A percentile compares a stretch with the other conserved stretches of the same genome.
phyloP scores from a whole-genome alignment of 352 stramenopile genomes.

The Pythium coloratum region DNA sequence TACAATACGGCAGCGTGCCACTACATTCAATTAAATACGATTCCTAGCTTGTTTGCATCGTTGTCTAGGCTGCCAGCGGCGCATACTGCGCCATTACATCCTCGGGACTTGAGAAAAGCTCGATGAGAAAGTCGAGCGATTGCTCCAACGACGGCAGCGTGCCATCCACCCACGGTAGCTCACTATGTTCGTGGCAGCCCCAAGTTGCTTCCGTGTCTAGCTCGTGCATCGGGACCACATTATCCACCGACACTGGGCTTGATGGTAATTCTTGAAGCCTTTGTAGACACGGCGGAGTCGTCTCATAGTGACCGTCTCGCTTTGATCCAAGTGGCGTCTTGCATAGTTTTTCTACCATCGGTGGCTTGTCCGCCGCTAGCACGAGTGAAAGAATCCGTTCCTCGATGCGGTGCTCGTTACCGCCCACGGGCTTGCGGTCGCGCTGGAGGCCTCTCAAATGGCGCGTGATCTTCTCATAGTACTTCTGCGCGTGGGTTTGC shows the following conservation, averaged over 20 bases:
- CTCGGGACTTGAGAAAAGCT: background rate
- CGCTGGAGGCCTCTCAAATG: conserved; percentile 57
- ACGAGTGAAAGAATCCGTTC: background rate
- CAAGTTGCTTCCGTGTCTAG: background rate
- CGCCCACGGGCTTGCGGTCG: background rate
- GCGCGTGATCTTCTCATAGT: conserved; percentile 75
- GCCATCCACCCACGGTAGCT: background rate
- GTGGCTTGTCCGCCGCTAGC: background rate
- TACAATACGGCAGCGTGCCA: too few species aligned
- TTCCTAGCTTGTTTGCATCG: background rate
- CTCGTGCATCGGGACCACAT: background rate
- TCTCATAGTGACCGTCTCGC: background rate
- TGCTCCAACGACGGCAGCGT: conserved; percentile 8
- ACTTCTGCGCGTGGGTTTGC: conserved; percentile 60
- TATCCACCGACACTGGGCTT: background rate
- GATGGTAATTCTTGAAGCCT: background rate
- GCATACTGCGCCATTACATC: background rate
- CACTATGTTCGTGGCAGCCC: too few species aligned
- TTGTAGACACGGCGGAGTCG: conserved; percentile 12
- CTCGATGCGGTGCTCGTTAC: conserved; percentile 15
- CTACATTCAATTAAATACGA: background rate
- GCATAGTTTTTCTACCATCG: background rate
- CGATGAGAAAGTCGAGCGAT: conserved; percentile 9
- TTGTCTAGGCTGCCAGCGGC: too few species aligned
- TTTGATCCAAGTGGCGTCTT: too few species aligned